phyloP scores from a whole-genome alignment of 2,329 filamentous ascomycete species.

The Neofusicoccum sp. region DNA sequence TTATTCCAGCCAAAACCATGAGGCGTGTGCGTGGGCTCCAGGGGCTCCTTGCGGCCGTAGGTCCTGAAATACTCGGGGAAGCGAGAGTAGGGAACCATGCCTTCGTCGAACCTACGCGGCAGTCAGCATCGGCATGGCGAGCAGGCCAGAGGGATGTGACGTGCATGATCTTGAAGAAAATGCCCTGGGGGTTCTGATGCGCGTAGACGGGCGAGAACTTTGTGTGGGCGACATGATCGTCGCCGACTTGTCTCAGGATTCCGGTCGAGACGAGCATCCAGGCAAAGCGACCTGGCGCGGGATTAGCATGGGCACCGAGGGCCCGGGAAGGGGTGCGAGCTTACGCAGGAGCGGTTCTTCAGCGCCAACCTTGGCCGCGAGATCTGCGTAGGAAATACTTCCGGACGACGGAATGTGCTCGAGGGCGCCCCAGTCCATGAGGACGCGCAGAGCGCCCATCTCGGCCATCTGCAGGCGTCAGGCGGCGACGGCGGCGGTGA shows the following conservation, averaged over 20 bases:
- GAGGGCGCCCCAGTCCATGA: conserved; percentile 13
- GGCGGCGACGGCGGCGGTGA: background rate
- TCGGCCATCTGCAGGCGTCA: background rate
- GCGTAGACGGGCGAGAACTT: conserved; percentile 10
- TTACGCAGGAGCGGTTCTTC: conserved; percentile 14
- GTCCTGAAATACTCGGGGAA: conserved; percentile 8
- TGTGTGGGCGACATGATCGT: conserved; percentile 10
- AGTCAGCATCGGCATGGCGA: background rate
- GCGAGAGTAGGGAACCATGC: background rate
- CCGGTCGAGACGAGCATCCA: conserved; percentile 15
- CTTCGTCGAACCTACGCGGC: conserved; percentile 1
- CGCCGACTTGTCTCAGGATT: background rate
- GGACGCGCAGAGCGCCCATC: conserved; percentile 6
- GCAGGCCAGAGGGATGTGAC: too few species aligned
- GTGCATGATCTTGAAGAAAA: conserved; percentile 13
- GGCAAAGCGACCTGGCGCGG: background rate
- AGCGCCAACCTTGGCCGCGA: conserved; percentile 1
- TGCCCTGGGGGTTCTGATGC: background rate
- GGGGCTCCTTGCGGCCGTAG: conserved; percentile 14
- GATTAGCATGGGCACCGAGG: background rate
- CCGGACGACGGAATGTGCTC: conserved; percentile 4
- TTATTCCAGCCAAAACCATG: conserved; percentile 6
- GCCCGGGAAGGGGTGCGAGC: background rate
- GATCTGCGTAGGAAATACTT: conserved; percentile 9
- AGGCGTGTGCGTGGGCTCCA: conserved; percentile 7